phyloP scores from a whole-genome alignment of 2,329 filamentous ascomycete species.

The Epichloe bromicola region DNA sequence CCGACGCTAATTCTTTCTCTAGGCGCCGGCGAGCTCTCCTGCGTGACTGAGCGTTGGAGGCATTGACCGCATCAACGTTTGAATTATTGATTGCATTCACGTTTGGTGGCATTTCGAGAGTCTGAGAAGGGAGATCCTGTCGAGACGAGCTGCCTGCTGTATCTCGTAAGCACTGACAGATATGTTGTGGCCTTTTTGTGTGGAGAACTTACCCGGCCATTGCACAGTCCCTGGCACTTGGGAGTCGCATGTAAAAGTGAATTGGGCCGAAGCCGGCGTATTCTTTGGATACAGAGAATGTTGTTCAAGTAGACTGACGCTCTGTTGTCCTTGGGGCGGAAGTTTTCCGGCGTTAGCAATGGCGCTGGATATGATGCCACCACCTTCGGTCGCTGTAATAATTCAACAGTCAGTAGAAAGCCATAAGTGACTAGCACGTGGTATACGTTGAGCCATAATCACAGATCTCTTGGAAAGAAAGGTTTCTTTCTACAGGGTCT shows the following conservation, averaged over 20 bases:
- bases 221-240: conserved; percentile 69
- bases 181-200: background rate
- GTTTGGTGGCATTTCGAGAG: conserved; percentile 6
- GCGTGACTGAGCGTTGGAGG: conserved; percentile 17
- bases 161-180: background rate
- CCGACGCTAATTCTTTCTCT: conserved; percentile 58
- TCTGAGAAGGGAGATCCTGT: conserved; percentile 11
- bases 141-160: conserved; percentile 7
- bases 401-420: background rate
- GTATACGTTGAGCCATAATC: background rate
- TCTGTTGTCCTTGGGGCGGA: conserved; percentile 58
- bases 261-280: conserved; percentile 67
- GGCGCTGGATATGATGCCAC: conserved; percentile 79
- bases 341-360: conserved; percentile 77
- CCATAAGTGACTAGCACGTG: background rate
- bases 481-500: background rate
- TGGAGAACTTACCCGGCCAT: conserved; percentile 46
- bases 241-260: conserved; percentile 92
- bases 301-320: conserved; percentile 64
- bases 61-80: conserved; percentile 14
- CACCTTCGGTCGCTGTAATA: conserved; percentile 27
- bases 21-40: conserved; percentile 52
- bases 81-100: conserved; percentile 8
- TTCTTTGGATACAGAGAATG: conserved; percentile 43
- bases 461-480: background rate